Base-by-base conservation (phyloP, 768 basidiomycete genomes). In the Lentinula detonsa region DNA sequence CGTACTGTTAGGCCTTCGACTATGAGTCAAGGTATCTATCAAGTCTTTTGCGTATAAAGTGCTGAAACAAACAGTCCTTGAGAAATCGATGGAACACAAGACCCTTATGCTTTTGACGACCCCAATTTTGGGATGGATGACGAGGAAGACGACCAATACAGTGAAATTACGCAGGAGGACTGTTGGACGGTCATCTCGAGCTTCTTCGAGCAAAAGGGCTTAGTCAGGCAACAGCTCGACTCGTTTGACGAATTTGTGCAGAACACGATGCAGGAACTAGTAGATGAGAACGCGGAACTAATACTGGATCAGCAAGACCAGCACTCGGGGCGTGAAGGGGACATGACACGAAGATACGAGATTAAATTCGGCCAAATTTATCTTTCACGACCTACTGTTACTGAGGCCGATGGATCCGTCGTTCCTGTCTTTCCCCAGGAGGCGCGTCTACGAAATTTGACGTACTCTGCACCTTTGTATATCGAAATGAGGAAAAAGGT, bases 211-310 rank as follows among this genome's bases (percentile, higher is more conserved):
- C 91, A 94, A 72, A 97, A 96, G 73, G 96, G 96, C 75, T 88
- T 99, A 63, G 97, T 98, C 57, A 86, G 93, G 52, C 97, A 99
- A 72, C 97, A 99, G 72, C 85, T 98, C 58, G 95, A 96, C 76
- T 95, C 93, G 10, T 99, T 96, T 74, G 95, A 99, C 72, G 96
- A 98, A 76, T 99, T 98, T 69, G 93, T 99, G 37, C 94, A 98
- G 71, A 98, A 98, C 67, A 98, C 95, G 13, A 97, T 99, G 95
- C 96, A 98, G 75, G 97, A 98, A 72, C 82, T 99, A 28, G 95
- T 99, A 21, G 97, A 98, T 72, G 97, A 99, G 76, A 93, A 93
- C 65, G 77, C 88, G n/a, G 93, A 93, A 68, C 85, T 99, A 69
- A 95, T 96, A 65, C 79, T 99, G 52, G 96, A 98, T 76, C 97